Percentiles rank a stretch among this genome's conserved stretches.
phyloP scores from a whole-genome alignment of 78 protist species.

The Reticulomyxa filosa region DNA sequence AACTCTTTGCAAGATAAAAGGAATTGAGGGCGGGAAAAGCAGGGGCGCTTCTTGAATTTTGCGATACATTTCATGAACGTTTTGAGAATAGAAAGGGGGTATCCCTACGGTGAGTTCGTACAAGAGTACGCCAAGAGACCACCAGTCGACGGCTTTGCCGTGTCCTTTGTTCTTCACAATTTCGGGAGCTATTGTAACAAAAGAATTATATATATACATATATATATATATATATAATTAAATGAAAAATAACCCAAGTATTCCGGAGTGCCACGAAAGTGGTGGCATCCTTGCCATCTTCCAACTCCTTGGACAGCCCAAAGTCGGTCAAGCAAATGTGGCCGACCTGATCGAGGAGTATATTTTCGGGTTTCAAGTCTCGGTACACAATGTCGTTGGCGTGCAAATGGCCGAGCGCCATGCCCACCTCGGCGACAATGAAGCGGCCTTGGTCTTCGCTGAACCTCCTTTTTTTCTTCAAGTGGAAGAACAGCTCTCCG shows the following conservation, averaged over 20 bases:
- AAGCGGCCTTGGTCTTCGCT: background rate
- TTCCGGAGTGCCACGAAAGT: background rate
- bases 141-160: conserved; percentile 5
- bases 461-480: conserved; percentile 2
- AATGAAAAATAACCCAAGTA: background rate
- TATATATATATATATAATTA: background rate
- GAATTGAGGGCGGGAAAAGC: too few relatives aligned
- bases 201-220: background rate
- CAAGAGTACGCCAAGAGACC: too few relatives aligned
- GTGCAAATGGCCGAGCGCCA: too few relatives aligned
- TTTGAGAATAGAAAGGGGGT: too few relatives aligned
- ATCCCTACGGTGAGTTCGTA: too few relatives aligned
- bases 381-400: background rate
- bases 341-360: background rate
- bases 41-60: too few relatives aligned
- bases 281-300: background rate
- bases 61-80: too few relatives aligned
- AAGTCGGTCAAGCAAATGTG: background rate
- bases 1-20: too few relatives aligned
- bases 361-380: background rate
- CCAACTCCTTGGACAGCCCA: background rate
- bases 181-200: conserved; percentile 5
- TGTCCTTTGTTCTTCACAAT: background rate
- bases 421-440: too few relatives aligned
- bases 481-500: conserved; percentile 91